Evolutionary conservation across 495 filamentous ascomycete genomes (phyloP).

Genomic region (Tuber calosporum): DNA sequence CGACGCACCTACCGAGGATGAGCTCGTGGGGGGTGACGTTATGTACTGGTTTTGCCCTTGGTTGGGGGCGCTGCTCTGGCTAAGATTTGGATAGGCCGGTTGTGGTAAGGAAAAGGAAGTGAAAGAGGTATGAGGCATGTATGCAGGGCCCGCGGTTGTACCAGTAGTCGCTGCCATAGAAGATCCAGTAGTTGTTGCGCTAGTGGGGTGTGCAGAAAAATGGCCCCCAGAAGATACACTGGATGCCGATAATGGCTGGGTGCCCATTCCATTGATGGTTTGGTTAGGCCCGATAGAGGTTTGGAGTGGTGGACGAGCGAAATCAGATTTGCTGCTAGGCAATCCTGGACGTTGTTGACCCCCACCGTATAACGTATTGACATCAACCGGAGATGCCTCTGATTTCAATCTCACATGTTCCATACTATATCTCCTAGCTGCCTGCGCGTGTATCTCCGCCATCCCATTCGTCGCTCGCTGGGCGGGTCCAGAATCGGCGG

Average conservation of each 20-base stretch:
- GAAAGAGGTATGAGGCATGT: slow-evolving; percentile 26
- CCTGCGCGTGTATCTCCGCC: slow-evolving; percentile 23
- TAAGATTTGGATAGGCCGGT: slow-evolving; percentile 47
- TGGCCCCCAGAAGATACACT: slow-evolving; percentile 21
- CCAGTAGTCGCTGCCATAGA: slow-evolving; percentile 29
- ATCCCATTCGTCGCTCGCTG: slow-evolving; percentile 26
- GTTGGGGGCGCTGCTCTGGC: slow-evolving; percentile 46
- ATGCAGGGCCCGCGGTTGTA: slow-evolving; percentile 22
- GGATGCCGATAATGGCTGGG: slow-evolving; percentile 39
- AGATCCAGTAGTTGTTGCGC: slow-evolving; percentile 7
- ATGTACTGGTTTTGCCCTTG: slow-evolving; percentile 43
- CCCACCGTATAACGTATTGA: slow-evolving; percentile 23
- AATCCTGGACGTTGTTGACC: slow-evolving; percentile 26
- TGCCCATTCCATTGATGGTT: slow-evolving; percentile 28
- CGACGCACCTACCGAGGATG: slow-evolving; percentile 42
- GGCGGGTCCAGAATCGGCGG: slow-evolving; percentile 28
- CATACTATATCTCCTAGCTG: slow-evolving; percentile 28
- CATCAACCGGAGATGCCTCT: slow-evolving; percentile 23
- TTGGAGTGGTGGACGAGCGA: slow-evolving; percentile 38
- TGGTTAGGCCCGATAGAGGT: slow-evolving; percentile 31
- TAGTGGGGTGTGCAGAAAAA: slow-evolving; percentile 25
- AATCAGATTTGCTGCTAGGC: slow-evolving; percentile 14
- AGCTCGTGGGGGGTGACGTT: slow-evolving; percentile 46
- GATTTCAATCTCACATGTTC: slow-evolving; percentile 31
- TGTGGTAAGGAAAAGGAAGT: slow-evolving; percentile 52